These are phyloP conservation scores for Rhodomyrtus tomentosa DNA, from an alignment of 345 rosid species.

Conservation along the genomic window DNA sequence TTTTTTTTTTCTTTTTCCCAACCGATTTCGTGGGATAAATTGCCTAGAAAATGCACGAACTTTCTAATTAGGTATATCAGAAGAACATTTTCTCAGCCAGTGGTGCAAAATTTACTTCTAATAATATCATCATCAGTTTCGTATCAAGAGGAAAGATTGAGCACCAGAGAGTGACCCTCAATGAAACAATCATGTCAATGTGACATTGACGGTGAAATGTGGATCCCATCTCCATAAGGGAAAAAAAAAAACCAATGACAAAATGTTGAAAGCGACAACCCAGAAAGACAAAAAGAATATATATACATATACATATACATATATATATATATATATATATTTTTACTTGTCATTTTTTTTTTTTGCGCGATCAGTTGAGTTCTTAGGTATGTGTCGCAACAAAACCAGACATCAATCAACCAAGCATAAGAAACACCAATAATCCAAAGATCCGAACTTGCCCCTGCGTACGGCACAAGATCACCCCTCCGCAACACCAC, in stretches of 20 bases:
- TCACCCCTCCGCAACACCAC: neutral
- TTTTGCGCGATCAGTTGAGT: neutral
- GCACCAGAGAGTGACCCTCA: neutral
- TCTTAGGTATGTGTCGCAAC: slow-evolving; percentile 1
- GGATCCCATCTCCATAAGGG: neutral
- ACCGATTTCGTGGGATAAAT: neutral
- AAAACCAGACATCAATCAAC: slow-evolving; percentile 3
- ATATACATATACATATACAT: too few relatives aligned
- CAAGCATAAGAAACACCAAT: neutral
- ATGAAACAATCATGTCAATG: neutral
- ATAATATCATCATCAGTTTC: neutral
- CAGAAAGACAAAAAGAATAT: neutral
- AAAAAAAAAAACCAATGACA: neutral
- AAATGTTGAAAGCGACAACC: neutral
- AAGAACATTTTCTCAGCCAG: neutral
- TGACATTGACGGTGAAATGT: neutral
- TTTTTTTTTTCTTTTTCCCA: too few relatives aligned
- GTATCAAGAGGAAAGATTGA: neutral
- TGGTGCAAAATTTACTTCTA: neutral
- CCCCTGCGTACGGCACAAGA: neutral
- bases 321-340: too few relatives aligned
- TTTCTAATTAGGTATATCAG: neutral
- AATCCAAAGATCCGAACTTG: neutral
- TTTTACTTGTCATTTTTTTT: neutral
- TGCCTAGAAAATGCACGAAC: neutral